Base-by-base conservation (phyloP, 805 yeast species). In the Candida suzukii region DNA sequence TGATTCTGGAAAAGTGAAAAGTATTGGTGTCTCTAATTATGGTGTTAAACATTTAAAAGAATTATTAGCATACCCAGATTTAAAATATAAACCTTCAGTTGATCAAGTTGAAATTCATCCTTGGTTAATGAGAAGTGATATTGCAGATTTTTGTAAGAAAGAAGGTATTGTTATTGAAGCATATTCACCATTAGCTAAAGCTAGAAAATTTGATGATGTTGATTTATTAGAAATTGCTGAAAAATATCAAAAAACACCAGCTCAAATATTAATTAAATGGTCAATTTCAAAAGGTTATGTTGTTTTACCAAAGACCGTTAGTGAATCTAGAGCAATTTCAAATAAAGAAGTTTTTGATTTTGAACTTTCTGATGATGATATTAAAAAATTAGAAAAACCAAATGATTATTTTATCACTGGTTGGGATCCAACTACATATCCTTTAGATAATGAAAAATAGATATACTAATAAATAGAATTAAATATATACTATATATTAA, bases 201-300 rank as follows among this genome's bases (percentile, higher is more conserved):
- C 80, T 26, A 48, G 39, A 22, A 70, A 66, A 48, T 51, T 76
- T 31, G 53, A 60, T 36, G 79, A 75, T 49, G 66, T 70, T 0
- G 65, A 61, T 17, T 36, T 76, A 16, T 33, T 59, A 8, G 61
- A 53, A 20, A 64, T 82, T 44, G 74, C 78, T 41, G 53, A 65
- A 36, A 75, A 74, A 49, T 73, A 70, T 43, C 62, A 64, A 2
- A 66, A 69, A 31, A 53, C 77, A 10, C 67, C 75, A 17, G 80
- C 78, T 11, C 85, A 82, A 50, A 70, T 83, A 19, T 61, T 83
- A 46, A 64, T 83, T 39, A 73, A 79, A 47, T 84, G 91, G 91
- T 74, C 83, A 1, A 64, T 74, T 37, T 71, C 73, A 45, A 77
- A 79, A 50, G 88, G 87, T 2, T 74, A 71, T 46, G 67, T 83